phyloP scores from a whole-genome alignment of 306 rosid species.

The Medicago ruthenica region DNA sequence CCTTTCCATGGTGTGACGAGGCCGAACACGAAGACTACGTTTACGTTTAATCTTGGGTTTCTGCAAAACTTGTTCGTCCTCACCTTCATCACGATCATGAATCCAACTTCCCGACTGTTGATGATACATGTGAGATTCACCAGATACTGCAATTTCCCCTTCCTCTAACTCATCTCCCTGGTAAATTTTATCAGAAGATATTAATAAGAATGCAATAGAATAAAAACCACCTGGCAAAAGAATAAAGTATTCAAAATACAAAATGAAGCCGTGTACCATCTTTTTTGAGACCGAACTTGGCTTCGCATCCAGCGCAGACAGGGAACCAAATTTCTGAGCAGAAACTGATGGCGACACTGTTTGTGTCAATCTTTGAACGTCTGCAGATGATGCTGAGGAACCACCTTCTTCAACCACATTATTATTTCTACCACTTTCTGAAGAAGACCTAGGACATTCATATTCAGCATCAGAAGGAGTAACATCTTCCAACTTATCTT shows the following conservation, averaged over 20 bases:
- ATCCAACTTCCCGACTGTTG: constrained; percentile 94
- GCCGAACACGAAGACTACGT: constrained; percentile 88
- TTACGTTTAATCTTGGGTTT: constrained; percentile 89
- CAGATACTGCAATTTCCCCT: constrained; percentile 94
- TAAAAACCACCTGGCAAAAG: constrained; percentile 34
- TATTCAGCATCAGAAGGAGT: constrained; percentile 61
- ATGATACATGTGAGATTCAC: constrained; percentile 89
- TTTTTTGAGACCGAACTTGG: constrained; percentile 77
- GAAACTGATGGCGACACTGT: constrained; percentile 72
- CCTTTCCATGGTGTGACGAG: constrained; percentile 77
- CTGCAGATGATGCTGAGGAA: constrained; percentile 81
- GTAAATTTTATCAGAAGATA: constrained; percentile 47
- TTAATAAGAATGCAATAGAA: constrained; percentile 46
- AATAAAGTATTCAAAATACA: constrained; percentile 40
- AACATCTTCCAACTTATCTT: constrained; percentile 67
- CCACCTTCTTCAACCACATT: constrained; percentile 71
- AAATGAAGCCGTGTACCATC: constrained; percentile 61
- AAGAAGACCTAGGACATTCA: constrained; percentile 65
- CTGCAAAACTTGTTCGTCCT: constrained; percentile 94
- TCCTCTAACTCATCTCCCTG: constrained; percentile 93
- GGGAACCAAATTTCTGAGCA: constrained; percentile 91
- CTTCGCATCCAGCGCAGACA: constrained; percentile 84
- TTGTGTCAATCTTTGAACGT: constrained; percentile 63
- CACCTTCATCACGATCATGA: constrained; percentile 95
- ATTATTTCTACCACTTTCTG: constrained; percentile 60